Evolutionary conservation across 441 rosid species (phyloP), one percentile per base, ranked within the genome.

Genomic region (Isatis lusitanica): DNA sequence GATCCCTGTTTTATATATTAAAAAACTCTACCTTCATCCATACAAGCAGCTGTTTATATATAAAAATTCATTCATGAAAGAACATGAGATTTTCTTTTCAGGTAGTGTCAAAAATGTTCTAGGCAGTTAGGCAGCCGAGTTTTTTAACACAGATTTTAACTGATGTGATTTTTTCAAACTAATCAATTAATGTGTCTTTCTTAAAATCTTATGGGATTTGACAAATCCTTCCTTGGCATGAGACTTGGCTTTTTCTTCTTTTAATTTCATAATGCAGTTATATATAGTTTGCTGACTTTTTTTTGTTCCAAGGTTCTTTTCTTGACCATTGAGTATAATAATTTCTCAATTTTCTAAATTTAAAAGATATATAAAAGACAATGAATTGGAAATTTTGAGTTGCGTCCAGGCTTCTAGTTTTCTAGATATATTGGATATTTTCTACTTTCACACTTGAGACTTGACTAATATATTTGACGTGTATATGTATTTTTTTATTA

Each of bases 321-420:
- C 50, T 38, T 60, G 51, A 42, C 65, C 46, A 57, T 21, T 57
- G 35, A 57, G 15, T 43, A 62, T 57, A 58, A 50, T 28, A 35
- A 13, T 0, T 26, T 26, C 28, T 26, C 28, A 26, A 3, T 26
- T 26, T 3, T 26, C 2, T 26, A 2, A 26, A 26, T 52, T 52
- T 31, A 17, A 38, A 30, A 18, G 16, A 42, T 6, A 40, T 51
- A 5, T 1, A 42, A 52, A 72, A 18, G 8, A 35, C 13, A 36
- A 38, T 16, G 42, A 56, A 4, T 13, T 72, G 16, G 39, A 40
- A 53, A 63, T 2, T 21, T 63, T 43, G 31, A 62, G 7, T 33
- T 43, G 56, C 18, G 18, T 43, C 64, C 10, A 63, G 6, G 47
- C 9, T 72, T 63, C 28, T 48, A 48, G 5, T 48, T 2, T 48